Evolutionary conservation across 306 rosid genomes (phyloP).

Genomic region (Leucaena leucocephala): DNA sequence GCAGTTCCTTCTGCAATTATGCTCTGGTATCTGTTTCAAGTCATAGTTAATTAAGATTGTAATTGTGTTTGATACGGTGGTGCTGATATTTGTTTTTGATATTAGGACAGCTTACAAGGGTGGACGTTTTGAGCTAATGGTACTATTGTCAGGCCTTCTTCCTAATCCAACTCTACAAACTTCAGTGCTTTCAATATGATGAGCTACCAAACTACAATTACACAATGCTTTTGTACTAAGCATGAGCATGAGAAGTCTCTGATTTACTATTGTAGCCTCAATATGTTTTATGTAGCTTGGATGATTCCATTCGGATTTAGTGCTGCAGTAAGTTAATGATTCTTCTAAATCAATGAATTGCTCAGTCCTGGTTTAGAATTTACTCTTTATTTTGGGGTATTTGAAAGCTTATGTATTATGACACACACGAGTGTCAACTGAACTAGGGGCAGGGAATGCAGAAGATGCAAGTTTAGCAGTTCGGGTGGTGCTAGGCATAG

Average conservation of each 20-base stretch:
- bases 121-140: slow-evolving; percentile 64
- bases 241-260: not conserved
- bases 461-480: slow-evolving; percentile 1
- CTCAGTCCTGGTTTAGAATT: not conserved
- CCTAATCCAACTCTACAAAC: slow-evolving; percentile 57
- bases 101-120: slow-evolving; percentile 46
- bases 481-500: not conserved
- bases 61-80: slow-evolving; percentile 31
- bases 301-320: slow-evolving; percentile 59
- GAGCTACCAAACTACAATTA: not conserved
- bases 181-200: slow-evolving; percentile 39
- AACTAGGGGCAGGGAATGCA: not conserved
- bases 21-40: too few relatives aligned
- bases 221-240: not conserved
- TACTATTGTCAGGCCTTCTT: slow-evolving; percentile 60
- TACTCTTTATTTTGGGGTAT: not conserved
- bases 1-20: too few relatives aligned
- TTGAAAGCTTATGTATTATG: not conserved
- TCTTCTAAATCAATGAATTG: too few relatives aligned
- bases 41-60: not conserved
- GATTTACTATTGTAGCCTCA: slow-evolving; percentile 41
- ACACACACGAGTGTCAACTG: not conserved
- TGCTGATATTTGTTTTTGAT: not conserved
- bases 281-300: slow-evolving; percentile 51
- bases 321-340: slow-evolving; percentile 5